Conservation (phyloP, 2,329 filamentous ascomycete species). For the Penicillium sp. region DNA sequence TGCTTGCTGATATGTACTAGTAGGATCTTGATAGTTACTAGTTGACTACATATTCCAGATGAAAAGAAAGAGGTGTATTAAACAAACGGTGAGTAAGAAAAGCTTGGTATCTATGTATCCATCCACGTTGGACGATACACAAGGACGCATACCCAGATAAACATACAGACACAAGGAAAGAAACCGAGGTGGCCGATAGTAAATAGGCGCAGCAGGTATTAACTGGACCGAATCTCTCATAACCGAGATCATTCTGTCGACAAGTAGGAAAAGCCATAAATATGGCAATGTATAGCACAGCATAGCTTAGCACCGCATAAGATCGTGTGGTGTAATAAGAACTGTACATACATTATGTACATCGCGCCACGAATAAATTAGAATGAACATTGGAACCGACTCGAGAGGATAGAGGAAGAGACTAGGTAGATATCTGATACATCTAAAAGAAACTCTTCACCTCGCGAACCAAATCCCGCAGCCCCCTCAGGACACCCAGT, state of each 20-base stretch:
- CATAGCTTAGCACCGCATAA: no score
- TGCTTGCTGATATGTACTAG: no score
- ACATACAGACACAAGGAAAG: background rate
- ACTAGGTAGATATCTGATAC: no score
- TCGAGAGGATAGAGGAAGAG: background rate
- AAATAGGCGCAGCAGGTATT: no score
- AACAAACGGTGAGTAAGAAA: no score
- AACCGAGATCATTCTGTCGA: background rate
- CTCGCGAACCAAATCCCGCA: background rate
- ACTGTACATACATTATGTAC: background rate
- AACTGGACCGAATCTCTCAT: background rate
- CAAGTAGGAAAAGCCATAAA: background rate
- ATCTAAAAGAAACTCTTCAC: constrained; percentile 1
- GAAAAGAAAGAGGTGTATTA: no score
- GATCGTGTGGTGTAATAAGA: background rate
- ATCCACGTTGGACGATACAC: no score
- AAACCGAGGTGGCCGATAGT: background rate
- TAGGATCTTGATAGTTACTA: no score
- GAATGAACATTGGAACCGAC: background rate
- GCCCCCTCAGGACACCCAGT: background rate
- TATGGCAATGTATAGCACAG: background rate
- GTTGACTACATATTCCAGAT: no score
- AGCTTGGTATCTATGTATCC: no score
- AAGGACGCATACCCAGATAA: no score
- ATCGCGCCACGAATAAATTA: background rate